Evolutionary conservation across 2,329 filamentous ascomycete genomes (phyloP).

Genomic region (Aureobasidium sp.): DNA sequence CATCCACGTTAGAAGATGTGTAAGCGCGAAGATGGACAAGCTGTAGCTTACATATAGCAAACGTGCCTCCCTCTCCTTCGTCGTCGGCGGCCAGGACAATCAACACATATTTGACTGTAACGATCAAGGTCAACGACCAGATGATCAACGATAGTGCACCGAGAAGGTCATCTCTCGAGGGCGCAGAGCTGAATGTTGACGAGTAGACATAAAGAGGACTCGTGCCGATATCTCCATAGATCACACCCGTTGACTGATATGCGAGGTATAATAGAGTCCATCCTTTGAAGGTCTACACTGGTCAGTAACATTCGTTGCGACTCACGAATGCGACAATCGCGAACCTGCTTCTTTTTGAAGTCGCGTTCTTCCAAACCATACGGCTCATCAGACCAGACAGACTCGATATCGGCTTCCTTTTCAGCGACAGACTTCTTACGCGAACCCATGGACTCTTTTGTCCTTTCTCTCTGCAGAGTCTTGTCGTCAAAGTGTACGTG

Average conservation of each 20-base stretch:
- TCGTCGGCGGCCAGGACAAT: constrained; percentile 62
- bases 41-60: constrained; percentile 45
- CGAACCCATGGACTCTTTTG: background rate
- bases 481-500: constrained; percentile 9
- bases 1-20: background rate
- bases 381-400: constrained; percentile 11
- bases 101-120: constrained; percentile 62
- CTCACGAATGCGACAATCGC: background rate
- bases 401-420: constrained; percentile 14
- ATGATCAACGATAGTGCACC: constrained; percentile 62
- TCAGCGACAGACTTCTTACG: constrained; percentile 11
- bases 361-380: constrained; percentile 15
- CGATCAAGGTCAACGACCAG: constrained; percentile 62
- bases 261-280: constrained; percentile 37
- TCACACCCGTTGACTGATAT: constrained; percentile 60
- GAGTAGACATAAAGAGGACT: constrained; percentile 66
- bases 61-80: constrained; percentile 64
- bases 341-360: constrained; percentile 16
- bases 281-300: constrained; percentile 12
- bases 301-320: background rate
- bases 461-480: constrained; percentile 5
- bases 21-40: background rate
- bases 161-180: constrained; percentile 52
- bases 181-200: constrained; percentile 53
- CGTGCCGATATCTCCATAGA: constrained; percentile 63